Conservation (phyloP, 73 alveolate species). For the Diophrys sp. region DNA sequence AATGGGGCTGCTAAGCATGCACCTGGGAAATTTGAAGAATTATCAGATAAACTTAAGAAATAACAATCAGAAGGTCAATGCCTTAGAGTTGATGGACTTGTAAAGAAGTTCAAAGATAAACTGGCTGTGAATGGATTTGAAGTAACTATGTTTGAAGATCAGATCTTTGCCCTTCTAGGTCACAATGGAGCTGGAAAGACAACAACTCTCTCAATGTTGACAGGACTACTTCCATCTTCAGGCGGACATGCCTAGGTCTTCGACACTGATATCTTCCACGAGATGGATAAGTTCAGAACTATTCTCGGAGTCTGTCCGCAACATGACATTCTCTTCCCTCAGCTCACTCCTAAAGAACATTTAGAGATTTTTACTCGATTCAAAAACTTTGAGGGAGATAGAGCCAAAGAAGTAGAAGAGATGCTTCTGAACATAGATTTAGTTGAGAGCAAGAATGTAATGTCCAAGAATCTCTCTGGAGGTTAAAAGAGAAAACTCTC, state of each 20-base stretch:
- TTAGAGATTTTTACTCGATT: constrained; percentile 76
- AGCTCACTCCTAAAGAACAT: constrained; percentile 78
- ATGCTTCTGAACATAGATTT: constrained; percentile 69
- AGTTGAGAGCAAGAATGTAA: constrained; percentile 44
- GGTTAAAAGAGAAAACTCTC: constrained; percentile 94
- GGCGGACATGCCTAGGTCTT: constrained; percentile 53
- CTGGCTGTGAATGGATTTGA: constrained; percentile 73
- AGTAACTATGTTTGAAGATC: constrained; percentile 74
- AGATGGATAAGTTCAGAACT: constrained; percentile 59
- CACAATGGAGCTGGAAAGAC: constrained; percentile 90
- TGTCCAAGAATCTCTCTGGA: constrained; percentile 79
- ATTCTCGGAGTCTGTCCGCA: constrained; percentile 93
- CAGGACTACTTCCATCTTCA: constrained; percentile 60
- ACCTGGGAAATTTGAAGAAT: constrained; percentile 10
- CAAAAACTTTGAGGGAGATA: constrained; percentile 56
- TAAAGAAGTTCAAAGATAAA: constrained; percentile 64
- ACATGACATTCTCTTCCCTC: constrained; percentile 85
- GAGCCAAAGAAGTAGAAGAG: constrained; percentile 57
- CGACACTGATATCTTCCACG: constrained; percentile 35
- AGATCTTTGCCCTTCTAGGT: constrained; percentile 85
- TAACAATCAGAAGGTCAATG: constrained; percentile 20
- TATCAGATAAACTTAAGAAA: constrained; percentile 1
- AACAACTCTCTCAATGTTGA: constrained; percentile 73
- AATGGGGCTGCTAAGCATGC: background rate
- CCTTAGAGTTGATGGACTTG: constrained; percentile 48